Percentiles rank a stretch among this genome's conserved stretches.
Evolutionary conservation across 805 yeast genomes (phyloP).

Genomic region (Cyberlindnera mississippiensis): DNA sequence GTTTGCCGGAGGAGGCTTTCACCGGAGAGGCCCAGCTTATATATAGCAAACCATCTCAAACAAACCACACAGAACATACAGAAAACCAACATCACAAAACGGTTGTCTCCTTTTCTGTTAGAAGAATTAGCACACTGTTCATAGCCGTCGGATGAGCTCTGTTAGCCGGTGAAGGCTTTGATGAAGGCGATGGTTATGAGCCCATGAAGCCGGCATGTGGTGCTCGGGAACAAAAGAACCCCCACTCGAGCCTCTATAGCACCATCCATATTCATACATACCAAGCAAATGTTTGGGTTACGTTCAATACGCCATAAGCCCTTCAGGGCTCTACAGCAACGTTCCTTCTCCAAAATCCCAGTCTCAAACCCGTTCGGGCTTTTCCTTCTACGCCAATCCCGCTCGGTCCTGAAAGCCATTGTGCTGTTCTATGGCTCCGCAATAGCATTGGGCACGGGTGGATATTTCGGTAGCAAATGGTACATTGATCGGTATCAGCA

Average conservation of each 20-base stretch:
- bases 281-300: not conserved
- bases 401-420: conserved; percentile 10
- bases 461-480: conserved; percentile 9
- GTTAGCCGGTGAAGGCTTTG: too few species aligned
- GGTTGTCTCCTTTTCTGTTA: too few species aligned
- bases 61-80: too few species aligned
- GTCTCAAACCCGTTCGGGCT: conserved; percentile 8
- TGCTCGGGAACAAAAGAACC: too few species aligned
- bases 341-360: conserved; percentile 3
- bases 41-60: too few species aligned
- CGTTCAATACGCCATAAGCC: not conserved
- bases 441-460: conserved; percentile 2
- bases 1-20: not conserved
- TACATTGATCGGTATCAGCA: conserved; percentile 11
- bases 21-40: not conserved
- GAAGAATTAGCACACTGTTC: too few species aligned
- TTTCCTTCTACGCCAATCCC: conserved; percentile 11
- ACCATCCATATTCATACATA: too few species aligned
- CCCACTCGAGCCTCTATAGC: too few species aligned
- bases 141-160: too few species aligned
- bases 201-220: too few species aligned
- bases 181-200: too few species aligned
- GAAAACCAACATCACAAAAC: too few species aligned
- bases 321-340: not conserved
- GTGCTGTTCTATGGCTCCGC: conserved; percentile 12